Evolutionary conservation across 2,329 filamentous ascomycete species (phyloP).

Genomic region (Aspergillus thermomutatus): DNA sequence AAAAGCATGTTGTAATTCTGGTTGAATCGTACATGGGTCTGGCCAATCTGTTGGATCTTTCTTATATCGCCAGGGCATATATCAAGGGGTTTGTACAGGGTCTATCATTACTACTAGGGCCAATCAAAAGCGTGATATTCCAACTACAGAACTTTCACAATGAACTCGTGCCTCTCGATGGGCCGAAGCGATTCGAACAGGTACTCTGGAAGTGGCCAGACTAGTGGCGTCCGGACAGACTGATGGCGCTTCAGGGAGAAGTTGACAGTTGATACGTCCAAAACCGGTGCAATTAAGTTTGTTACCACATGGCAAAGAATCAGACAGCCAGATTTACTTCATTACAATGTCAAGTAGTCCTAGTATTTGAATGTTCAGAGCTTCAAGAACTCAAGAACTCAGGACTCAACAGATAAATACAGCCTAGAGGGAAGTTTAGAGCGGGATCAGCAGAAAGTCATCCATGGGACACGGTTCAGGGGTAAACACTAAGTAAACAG

Average conservation of each 20-base stretch:
- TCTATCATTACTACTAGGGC: neutral
- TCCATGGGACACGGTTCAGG: neutral
- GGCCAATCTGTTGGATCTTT: neutral
- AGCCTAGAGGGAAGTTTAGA: neutral
- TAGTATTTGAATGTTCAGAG: too few species aligned
- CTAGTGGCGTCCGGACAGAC: too few species aligned
- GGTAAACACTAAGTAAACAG: neutral
- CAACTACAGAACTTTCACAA: neutral
- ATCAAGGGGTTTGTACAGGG: neutral
- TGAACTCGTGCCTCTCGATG: neutral
- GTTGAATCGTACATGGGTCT: neutral
- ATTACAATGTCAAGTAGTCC: too few species aligned
- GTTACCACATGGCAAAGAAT: too few species aligned
- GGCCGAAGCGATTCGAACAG: too few species aligned
- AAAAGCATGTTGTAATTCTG: neutral
- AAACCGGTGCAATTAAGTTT: too few species aligned
- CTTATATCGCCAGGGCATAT: neutral
- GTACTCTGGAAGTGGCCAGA: too few species aligned
- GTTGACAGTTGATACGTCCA: too few species aligned
- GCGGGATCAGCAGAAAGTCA: neutral
- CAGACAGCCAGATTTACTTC: too few species aligned
- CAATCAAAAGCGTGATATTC: neutral
- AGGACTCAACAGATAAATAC: too few species aligned
- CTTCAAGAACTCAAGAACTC: too few species aligned
- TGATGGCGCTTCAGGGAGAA: too few species aligned